phyloP scores from a whole-genome alignment of 2,329 filamentous ascomycete species.

The Colletotrichum destructivum region DNA sequence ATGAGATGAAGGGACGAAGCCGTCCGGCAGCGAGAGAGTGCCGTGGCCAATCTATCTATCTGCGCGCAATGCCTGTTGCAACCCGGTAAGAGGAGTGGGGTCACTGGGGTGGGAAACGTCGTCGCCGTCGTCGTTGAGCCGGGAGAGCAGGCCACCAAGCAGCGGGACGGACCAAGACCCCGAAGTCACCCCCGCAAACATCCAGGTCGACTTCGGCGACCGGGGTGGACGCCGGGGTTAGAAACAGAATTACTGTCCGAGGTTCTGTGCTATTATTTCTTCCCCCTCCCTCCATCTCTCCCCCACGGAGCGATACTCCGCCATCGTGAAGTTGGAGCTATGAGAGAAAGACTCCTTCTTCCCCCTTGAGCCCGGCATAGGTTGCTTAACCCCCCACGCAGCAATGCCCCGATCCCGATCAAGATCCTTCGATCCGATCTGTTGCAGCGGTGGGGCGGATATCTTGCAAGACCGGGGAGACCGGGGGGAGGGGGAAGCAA shows the following conservation, averaged over 20 bases:
- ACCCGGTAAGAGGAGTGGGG: not conserved
- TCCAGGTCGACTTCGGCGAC: not conserved
- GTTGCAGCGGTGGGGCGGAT: conserved; percentile 2
- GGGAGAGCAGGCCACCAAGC: not conserved
- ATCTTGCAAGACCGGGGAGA: conserved; percentile 9
- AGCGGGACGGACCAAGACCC: conserved; percentile 13
- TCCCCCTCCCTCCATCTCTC: not conserved
- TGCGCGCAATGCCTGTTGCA: not conserved
- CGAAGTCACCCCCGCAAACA: conserved; percentile 7
- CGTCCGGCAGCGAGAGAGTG: not conserved
- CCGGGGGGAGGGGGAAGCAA: not conserved
- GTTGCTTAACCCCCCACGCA: not conserved
- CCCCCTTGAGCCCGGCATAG: not conserved
- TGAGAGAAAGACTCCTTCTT: not conserved
- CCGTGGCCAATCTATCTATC: not conserved
- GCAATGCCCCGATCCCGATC: not conserved
- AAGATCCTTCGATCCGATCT: conserved; percentile 27
- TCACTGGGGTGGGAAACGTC: too few species aligned
- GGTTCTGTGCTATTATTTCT: not conserved
- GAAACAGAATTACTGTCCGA: not conserved
- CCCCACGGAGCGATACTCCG: not conserved
- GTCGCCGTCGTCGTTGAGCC: not conserved
- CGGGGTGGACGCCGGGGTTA: not conserved
- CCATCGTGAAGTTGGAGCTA: not conserved
- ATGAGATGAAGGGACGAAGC: not conserved